Evolutionary conservation across 306 rosid genomes (phyloP).

Genomic region (Cyamopsis tetragonoloba): DNA sequence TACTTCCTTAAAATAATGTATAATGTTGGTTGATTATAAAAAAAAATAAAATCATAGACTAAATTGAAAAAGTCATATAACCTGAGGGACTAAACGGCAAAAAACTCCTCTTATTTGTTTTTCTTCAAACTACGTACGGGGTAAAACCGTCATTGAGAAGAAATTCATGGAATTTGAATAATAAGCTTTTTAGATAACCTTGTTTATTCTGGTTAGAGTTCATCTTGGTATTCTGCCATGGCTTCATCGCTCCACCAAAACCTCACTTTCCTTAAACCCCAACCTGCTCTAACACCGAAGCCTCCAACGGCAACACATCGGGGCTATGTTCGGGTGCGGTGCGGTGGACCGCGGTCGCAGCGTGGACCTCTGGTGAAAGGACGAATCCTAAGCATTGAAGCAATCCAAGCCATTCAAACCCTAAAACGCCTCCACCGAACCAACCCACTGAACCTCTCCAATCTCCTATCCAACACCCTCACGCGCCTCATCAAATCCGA

Average conservation of each 20-base stretch:
- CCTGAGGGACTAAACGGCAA: too few species aligned
- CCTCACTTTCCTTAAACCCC: constrained; percentile 43
- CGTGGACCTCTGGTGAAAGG: constrained; percentile 83
- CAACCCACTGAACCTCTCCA: constrained; percentile 33
- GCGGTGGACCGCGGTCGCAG: constrained; percentile 91
- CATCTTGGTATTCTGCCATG: constrained; percentile 30
- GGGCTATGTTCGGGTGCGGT: constrained; percentile 36
- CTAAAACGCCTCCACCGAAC: constrained; percentile 68
- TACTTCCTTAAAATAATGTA: too few species aligned
- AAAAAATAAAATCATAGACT: too few species aligned
- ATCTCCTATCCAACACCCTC: constrained; percentile 47
- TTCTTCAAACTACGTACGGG: too few species aligned
- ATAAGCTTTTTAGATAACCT: constrained; percentile 8
- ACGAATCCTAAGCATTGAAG: constrained; percentile 83
- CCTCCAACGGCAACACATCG: neutral
- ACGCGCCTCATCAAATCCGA: constrained; percentile 68
- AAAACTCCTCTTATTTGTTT: too few species aligned
- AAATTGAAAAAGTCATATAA: too few species aligned
- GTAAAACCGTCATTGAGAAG: neutral
- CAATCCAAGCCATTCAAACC: constrained; percentile 90
- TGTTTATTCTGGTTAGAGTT: neutral
- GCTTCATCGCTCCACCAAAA: constrained; percentile 46
- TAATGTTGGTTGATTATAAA: too few species aligned
- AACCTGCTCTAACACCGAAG: neutral
- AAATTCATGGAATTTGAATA: too few species aligned